Conservation (phyloP, 2,329 filamentous ascomycete genomes). For the Magnaporthiopsis incrustans region DNA sequence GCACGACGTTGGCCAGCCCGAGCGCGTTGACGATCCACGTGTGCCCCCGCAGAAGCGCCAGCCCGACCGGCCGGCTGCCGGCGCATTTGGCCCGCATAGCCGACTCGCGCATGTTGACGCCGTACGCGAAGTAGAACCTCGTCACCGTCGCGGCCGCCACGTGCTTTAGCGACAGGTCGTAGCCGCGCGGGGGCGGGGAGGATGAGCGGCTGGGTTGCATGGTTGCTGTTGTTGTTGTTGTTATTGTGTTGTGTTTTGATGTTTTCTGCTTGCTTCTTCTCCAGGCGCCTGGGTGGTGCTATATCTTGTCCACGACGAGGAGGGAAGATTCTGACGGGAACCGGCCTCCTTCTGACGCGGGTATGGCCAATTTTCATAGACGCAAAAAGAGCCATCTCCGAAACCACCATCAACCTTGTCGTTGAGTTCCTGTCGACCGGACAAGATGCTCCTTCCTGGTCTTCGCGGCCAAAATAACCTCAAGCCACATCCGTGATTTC, state of each 20-base stretch:
- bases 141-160: background rate
- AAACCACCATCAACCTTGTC: no score
- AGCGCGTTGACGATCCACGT: constrained; percentile 40
- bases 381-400: no score
- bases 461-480: no score
- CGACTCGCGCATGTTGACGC: constrained; percentile 34
- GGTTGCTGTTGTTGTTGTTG: background rate
- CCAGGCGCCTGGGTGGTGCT: background rate
- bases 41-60: constrained; percentile 27
- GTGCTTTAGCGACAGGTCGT: background rate
- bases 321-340: no score
- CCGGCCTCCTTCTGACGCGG: no score
- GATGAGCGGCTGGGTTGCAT: background rate
- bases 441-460: no score
- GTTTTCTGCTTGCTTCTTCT: background rate
- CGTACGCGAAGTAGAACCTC: constrained; percentile 34
- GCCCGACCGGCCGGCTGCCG: constrained; percentile 29
- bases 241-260: no score
- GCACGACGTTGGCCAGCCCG: constrained; percentile 35
- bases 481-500: no score
- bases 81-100: constrained; percentile 38
- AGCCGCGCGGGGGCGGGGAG: background rate
- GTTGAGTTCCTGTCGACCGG: no score
- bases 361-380: no score
- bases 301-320: no score